Base-by-base conservation (phyloP, 2,329 filamentous ascomycete species). In the Neofusicoccum parvum region DNA sequence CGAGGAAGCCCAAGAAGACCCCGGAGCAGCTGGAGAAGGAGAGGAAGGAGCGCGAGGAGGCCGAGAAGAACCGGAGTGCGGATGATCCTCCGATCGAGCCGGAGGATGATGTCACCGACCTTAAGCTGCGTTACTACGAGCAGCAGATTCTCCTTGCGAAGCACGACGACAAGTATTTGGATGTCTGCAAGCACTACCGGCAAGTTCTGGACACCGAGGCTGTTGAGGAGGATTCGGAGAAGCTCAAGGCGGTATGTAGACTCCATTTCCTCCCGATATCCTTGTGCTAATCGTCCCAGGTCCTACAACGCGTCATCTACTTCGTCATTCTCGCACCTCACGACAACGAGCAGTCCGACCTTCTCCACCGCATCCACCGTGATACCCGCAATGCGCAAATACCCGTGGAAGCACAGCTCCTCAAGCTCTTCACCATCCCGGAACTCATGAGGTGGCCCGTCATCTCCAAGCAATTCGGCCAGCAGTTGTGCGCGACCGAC, bases 381-480 rank as follows among this genome's bases (percentile, higher is more conserved):
- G 95, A 99, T 78, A 82, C 90, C 7, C 91, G 95, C 69, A 94
- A 94, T 77, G 81, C 88, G 11, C 87, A 90, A 76, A 88, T 98
- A 62, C 82, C 92, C 3, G 85, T 89, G 65, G 94, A 98, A 69
- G 90, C 92, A 36, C 89, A 94, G 73, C 87, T 99, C 9, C 86
- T 99, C 66, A 96, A 96, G 80, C 88, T 95, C 67, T 99, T 99
- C 80, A 99, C 95, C 36, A 88, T 97, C 5, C 91, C 92, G 70
- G 95, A 99, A 82, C 85, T 99, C 69, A 99, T 99, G 95, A 91
- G 94, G 77, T 99, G 95, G 95, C 94, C 95, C 11, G 90, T 95
- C 77, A 92, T 99, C 43, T 87, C 94, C 39, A 89, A 94, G 80
- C 87, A 91, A 68, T 99, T 96, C 72, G 94, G 94, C 2, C 90